Base-by-base conservation (phyloP, 2,329 filamentous ascomycete species). In the Knufia petricola region DNA sequence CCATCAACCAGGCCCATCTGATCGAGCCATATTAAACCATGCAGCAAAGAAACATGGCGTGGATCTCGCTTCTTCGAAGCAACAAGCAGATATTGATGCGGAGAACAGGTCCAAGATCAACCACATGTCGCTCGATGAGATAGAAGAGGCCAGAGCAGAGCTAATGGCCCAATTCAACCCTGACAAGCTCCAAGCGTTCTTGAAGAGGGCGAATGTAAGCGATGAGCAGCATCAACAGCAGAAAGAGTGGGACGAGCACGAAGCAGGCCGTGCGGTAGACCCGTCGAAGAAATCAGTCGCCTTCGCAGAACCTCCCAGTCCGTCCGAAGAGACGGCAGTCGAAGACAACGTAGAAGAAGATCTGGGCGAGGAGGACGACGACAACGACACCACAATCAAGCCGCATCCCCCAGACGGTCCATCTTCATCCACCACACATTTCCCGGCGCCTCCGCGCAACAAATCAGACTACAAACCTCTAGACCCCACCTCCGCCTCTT, bases 401-500 rank as follows among this genome's bases (percentile, higher is more conserved):
- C n/a, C n/a, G n/a, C n/a, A n/a, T n/a, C n/a, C n/a, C n/a, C n/a
- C n/a, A n/a, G n/a, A n/a, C n/a, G n/a, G n/a, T n/a, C 64, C 59
- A 32, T 63, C 68, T 3, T 68, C 67, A 46, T 65, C 66, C 13
- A 63, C 60, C 36, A 63, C 69, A 43, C 66, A 71, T 55, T 71
- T 71, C 63, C 63, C 73, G 53, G 63, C 69, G 55, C 65, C 70
- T 19, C 60, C 71, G 50, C 55, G 69, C 57, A 55, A 68, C 58
- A 30, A 73, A 64, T 58, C 73, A 19, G 65, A 75, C 1, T 66
- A 67, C 60, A 84, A 85, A 9, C 82, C 87, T 51, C 82, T 96
- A 54, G 87, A 96, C 63, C 88, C 89, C 0, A 73, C 79, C 31
- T 86, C 89, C 51, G 83, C 86, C 0, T 75, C 87, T 61, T 96